Base-by-base conservation (phyloP, 2,329 filamentous ascomycete genomes). In the Aureobasidium vineae region DNA sequence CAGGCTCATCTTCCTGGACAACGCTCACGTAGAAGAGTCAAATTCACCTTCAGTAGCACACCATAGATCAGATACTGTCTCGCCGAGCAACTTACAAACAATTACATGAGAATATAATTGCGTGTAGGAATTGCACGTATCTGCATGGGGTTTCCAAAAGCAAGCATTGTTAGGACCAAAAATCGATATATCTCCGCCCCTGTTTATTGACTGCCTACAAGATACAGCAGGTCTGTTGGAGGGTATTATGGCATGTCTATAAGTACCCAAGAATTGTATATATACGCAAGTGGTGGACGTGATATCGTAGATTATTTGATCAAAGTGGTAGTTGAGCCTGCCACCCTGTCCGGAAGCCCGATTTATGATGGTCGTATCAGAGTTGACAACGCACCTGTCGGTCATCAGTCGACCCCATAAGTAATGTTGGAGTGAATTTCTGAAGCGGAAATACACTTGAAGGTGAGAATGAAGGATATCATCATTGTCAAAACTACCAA, bases 401-500 rank as follows among this genome's bases (percentile, higher is more conserved):
- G 11, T 1, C 23, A 21, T 28, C 16, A 23, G 6, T n/a, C 5
- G 31, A 7, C 31, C 4, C 8, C 8, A 7, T 7, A 31, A 4
- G 31, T 31, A 31, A 6, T 7, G 8, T 31, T 31, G 3, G 4
- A 31, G 31, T 31, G 31, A 5, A 5, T 5, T 5, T 5, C 10
- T 1, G 2, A 50, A 15, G 15, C 26, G 3, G 7, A 8, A 7
- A n/a, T 16, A 50, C 7, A 10, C 7, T 26, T 5, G 13, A 50
- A 16, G 7, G 26, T 26, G 3, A 5, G 19, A 3, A 2, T 28
- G 11, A 41, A 56, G 23, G 36, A 56, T 28, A n/a, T 41, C 4
- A 26, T 40, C 5, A 40, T 28, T 6, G 8, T n/a, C 16, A 47
- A 36, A n/a, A 28, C 45, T 63, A 69, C 68, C 68, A 69, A 60